Evolutionary conservation across 352 stramenopile genomes (phyloP), one percentile per base, ranked within the genome.

Genomic region (Phytophthora chlamydospora): DNA sequence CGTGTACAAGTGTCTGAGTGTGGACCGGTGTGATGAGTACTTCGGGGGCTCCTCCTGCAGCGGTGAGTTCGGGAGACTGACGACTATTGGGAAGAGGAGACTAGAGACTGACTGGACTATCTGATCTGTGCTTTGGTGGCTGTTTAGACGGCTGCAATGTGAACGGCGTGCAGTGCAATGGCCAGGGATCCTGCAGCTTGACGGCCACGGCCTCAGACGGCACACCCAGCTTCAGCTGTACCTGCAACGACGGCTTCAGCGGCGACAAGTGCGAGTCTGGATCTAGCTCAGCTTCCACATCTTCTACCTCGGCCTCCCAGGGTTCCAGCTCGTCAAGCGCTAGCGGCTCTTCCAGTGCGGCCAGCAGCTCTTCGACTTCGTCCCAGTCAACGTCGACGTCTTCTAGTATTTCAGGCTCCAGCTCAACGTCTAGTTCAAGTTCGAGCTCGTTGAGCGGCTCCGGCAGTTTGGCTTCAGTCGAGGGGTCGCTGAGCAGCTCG

Each of bases 1-100:
- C 21, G 82, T 92, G 52, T 93, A 92, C 78, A 91, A 93, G 62
- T 95, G 86, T 46, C 75, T 95, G 41, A 89, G 80, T 16, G 70
- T 92, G 29, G 74, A 84, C 32, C 78, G 86, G 4, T 95, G 86
- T 54, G 86, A 95, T 50, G 43, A 79, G 32, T 91, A 91, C 62
- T 89, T 85, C 45, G 71, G 69, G 40, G 64, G 58, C 36, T 68
- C 64, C 39, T 51, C 69, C 3, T 92, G 83, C 62, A 92, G 81
- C 49, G 72, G 80, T 88, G 41, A 40, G 72, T 66, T 24, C 3
- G 21, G 21, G 21, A 24, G 21, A 24, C 21, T 24, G 21, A 24
- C 21, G 21, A 24, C 21, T 24, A 24, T 1, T 24, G 21, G 4
- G 39, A 46, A 8, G 10, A 45, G 29, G 17, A 38, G 36, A 27